Conservation (phyloP, 2,329 filamentous ascomycete species). For the Mycosphaerelloides madeirae region DNA sequence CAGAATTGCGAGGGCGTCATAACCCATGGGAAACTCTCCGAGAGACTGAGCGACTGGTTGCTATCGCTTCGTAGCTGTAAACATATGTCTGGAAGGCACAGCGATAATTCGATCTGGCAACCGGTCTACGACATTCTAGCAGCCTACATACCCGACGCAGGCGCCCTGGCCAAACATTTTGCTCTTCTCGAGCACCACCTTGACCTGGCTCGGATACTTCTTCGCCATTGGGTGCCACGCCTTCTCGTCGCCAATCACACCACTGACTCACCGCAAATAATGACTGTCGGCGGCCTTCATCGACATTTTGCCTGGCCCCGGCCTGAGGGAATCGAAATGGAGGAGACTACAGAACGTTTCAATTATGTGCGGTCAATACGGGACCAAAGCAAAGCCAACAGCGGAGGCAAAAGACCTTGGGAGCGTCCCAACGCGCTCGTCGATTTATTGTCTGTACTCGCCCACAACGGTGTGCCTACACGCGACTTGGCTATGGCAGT, state of each 20-base stretch:
- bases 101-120: constrained; percentile 10
- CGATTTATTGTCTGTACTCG: neutral
- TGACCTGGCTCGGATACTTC: constrained; percentile 12
- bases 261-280: neutral
- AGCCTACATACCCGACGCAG: neutral
- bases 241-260: neutral
- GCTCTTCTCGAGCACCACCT: neutral
- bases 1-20: neutral
- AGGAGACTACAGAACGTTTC: too few species aligned
- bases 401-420: too few species aligned
- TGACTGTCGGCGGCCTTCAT: neutral
- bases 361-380: too few species aligned
- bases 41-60: constrained; percentile 5
- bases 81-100: neutral
- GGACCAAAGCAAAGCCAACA: too few species aligned
- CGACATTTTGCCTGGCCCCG: neutral
- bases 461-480: neutral
- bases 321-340: too few species aligned
- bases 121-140: constrained; percentile 11
- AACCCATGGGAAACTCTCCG: neutral
- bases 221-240: constrained; percentile 20
- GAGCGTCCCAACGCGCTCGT: too few species aligned
- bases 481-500: constrained; percentile 4
- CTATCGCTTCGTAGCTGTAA: constrained; percentile 3
- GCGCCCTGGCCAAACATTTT: constrained; percentile 18